Evolutionary conservation across 257 asterid species (phyloP).

Genomic region (Solanum sejunctum): DNA sequence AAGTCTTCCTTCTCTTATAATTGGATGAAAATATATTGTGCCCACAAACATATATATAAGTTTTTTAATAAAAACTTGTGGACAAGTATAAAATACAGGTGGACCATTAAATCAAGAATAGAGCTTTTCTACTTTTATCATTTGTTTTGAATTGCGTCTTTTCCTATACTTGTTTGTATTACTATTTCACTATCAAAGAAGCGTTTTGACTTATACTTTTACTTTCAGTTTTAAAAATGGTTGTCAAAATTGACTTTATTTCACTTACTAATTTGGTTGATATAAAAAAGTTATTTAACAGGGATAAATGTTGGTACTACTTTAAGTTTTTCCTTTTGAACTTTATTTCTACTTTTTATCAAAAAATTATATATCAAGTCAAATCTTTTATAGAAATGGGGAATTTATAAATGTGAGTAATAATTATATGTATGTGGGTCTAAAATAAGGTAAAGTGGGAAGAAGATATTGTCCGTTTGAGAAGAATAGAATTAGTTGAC

Average conservation of each 20-base stretch:
- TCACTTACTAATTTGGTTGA: not conserved
- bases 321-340: not conserved
- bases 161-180: not conserved
- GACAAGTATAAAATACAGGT: not conserved
- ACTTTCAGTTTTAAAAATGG: not conserved
- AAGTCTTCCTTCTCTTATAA: not conserved
- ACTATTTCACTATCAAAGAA: not conserved
- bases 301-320: not conserved
- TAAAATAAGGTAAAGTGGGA: not conserved
- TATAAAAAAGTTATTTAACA: not conserved
- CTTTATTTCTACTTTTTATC: not conserved
- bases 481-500: conserved; percentile 11
- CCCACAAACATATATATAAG: not conserved
- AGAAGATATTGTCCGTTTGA: not conserved
- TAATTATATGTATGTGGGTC: not conserved
- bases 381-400: not conserved
- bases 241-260: not conserved
- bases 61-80: not conserved
- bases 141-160: not conserved
- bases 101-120: not conserved
- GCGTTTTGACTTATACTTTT: not conserved
- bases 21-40: not conserved
- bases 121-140: not conserved
- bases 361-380: not conserved
- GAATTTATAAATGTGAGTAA: not conserved